phyloP scores from a whole-genome alignment of 148 eudicot genomes.

The Agrostemma githago region DNA sequence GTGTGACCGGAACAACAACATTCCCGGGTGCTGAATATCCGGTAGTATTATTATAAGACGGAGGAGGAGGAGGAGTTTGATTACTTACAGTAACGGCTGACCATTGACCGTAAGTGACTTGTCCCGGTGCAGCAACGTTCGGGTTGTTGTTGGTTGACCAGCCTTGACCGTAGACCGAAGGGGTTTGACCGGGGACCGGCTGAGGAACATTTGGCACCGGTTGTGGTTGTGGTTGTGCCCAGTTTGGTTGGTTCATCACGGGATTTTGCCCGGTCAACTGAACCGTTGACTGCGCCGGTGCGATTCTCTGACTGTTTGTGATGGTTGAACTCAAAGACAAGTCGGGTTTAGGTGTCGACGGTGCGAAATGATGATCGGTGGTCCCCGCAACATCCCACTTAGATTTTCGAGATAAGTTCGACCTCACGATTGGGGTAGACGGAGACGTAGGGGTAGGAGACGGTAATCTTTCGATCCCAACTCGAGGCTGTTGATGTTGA shows the following conservation, averaged over 20 bases:
- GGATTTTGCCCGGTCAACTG: slow-evolving; percentile 12
- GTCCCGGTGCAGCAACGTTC: slow-evolving; percentile 31
- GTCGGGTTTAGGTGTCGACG: slow-evolving; percentile 16
- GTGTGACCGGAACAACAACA: slow-evolving; percentile 10
- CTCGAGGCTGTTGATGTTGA: slow-evolving; percentile 27
- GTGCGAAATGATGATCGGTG: slow-evolving; percentile 28
- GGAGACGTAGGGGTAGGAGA: slow-evolving; percentile 47
- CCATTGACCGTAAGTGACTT: slow-evolving; percentile 58
- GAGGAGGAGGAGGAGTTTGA: slow-evolving; percentile 14
- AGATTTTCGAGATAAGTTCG: slow-evolving; percentile 23
- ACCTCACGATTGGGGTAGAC: slow-evolving; percentile 23
- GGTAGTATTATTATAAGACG: slow-evolving; percentile 20
- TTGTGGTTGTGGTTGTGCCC: slow-evolving; percentile 13
- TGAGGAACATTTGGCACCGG: slow-evolving; percentile 30
- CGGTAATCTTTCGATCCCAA: slow-evolving; percentile 33
- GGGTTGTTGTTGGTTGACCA: slow-evolving; percentile 38
- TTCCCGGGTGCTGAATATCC: slow-evolving; percentile 45
- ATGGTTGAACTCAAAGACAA: slow-evolving; percentile 21
- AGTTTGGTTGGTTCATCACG: slow-evolving; percentile 11
- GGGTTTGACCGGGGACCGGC: slow-evolving; percentile 30
- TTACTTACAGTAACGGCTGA: slow-evolving; percentile 30
- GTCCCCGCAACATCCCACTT: slow-evolving; percentile 25
- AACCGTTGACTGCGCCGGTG: slow-evolving; percentile 29
- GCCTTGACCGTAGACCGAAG: slow-evolving; percentile 38
- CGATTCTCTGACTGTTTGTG: slow-evolving; percentile 28